Evolutionary conservation across 2,329 filamentous ascomycete species (phyloP).

Genomic region (Colletotrichum sp.): DNA sequence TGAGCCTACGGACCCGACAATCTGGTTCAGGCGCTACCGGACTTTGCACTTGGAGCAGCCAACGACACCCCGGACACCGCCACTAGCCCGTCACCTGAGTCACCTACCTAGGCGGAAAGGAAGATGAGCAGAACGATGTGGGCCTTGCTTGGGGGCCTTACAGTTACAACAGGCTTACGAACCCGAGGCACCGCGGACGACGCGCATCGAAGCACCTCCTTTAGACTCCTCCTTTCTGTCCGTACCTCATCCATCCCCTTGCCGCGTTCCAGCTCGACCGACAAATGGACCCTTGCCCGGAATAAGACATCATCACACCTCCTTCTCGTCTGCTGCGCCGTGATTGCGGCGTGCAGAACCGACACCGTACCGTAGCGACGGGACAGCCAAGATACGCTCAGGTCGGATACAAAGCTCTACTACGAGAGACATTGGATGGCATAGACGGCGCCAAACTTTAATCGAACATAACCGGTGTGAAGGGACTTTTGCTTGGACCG

Average conservation of each 20-base stretch:
- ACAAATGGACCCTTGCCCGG: background rate
- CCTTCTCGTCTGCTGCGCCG: background rate
- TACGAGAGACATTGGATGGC: constrained; percentile 2
- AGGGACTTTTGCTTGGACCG: constrained; percentile 6
- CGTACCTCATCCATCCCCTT: background rate
- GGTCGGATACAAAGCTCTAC: background rate
- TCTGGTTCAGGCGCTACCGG: constrained; percentile 16
- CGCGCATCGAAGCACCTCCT: background rate
- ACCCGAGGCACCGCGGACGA: background rate
- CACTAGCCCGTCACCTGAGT: constrained; percentile 16
- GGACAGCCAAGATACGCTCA: background rate
- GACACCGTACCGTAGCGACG: background rate
- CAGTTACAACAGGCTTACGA: background rate
- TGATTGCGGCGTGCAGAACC: background rate
- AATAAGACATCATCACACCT: background rate
- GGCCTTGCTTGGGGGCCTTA: background rate
- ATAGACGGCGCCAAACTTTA: constrained; percentile 17
- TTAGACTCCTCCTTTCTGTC: background rate
- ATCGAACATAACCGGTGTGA: constrained; percentile 8
- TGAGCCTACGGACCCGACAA: constrained; percentile 15
- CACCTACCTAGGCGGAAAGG: background rate
- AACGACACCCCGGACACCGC: constrained; percentile 9
- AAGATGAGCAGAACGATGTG: constrained; percentile 7
- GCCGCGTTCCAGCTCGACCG: background rate
- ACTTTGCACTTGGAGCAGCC: background rate